A percentile compares a stretch with the other conserved stretches of the same genome.
Evolutionary conservation across 202 grass and related monocot species (phyloP).

Genomic region (Setaria italica): DNA sequence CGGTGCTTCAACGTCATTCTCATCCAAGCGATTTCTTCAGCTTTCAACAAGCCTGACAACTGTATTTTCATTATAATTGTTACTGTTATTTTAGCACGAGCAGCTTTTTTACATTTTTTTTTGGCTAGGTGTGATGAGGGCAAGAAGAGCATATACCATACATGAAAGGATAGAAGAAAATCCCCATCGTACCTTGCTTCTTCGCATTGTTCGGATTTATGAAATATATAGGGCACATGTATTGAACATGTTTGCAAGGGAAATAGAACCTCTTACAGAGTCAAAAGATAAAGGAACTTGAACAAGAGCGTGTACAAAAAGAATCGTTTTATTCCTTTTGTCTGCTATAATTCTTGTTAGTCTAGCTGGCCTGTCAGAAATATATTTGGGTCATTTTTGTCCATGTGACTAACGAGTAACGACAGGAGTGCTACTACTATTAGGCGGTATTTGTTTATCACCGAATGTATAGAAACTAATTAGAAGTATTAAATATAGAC

Average conservation of each 20-base stretch:
- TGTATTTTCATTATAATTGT: background rate
- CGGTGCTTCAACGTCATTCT: background rate
- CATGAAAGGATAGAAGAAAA: background rate
- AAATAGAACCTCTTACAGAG: background rate
- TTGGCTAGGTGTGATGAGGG: background rate
- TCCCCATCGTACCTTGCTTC: background rate
- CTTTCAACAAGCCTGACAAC: background rate
- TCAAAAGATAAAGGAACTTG: background rate
- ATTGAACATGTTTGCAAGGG: background rate
- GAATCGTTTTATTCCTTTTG: background rate
- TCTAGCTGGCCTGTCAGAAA: background rate
- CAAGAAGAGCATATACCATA: background rate
- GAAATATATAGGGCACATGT: background rate
- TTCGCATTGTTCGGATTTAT: background rate
- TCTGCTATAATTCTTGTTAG: background rate
- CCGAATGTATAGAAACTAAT: no score
- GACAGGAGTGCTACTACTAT: no score
- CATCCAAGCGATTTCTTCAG: background rate
- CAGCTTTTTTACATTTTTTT: background rate
- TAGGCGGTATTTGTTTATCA: no score
- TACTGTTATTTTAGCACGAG: no score
- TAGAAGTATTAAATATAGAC: no score
- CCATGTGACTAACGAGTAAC: no score
- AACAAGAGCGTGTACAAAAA: background rate
- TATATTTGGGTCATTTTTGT: no score